phyloP scores from a whole-genome alignment of 1,284 basidiomycete genomes.

The Apiotrichum laibachii region DNA sequence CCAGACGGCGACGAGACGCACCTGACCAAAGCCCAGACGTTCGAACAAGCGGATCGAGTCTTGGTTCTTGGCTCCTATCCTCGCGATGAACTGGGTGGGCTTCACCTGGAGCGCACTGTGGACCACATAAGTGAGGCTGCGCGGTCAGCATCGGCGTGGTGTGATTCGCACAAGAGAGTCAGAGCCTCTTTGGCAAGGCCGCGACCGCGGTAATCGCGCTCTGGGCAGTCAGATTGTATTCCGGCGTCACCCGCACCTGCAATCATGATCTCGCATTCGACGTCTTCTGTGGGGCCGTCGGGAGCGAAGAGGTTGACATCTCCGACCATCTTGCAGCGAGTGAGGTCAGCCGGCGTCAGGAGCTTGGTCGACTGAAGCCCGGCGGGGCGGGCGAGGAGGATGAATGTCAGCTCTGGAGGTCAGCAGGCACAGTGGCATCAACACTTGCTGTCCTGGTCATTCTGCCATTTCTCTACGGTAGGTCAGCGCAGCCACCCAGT shows the following conservation, averaged over 20 bases:
- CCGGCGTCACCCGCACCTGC: conserved; percentile 56
- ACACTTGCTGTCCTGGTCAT: conserved; percentile 77
- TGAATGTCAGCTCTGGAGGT: conserved; percentile 77
- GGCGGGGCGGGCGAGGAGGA: conserved; percentile 63
- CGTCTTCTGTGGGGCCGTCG: conserved; percentile 56
- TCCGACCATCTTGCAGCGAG: conserved; percentile 18
- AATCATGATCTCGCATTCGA: conserved; percentile 80
- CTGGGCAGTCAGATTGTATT: background rate
- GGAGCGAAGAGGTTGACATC: conserved; percentile 29
- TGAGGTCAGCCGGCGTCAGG: conserved; percentile 33
- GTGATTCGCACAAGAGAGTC: conserved; percentile 55
- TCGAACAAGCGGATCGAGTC: conserved; percentile 63
- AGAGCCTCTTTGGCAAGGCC: conserved; percentile 63
- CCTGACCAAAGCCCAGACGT: conserved; percentile 65
- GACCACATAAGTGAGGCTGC: conserved; percentile 50
- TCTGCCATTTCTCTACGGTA: conserved; percentile 72
- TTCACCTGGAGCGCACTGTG: conserved; percentile 18
- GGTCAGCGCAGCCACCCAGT: background rate
- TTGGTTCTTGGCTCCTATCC: conserved; percentile 59
- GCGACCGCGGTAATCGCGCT: conserved; percentile 7
- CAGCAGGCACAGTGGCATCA: background rate
- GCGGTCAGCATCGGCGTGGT: background rate
- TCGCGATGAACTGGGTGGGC: conserved; percentile 55
- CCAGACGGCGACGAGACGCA: conserved; percentile 67
- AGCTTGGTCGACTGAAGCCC: conserved; percentile 16